phyloP scores from a whole-genome alignment of 352 stramenopile genomes.

The Discostella stelligera region DNA sequence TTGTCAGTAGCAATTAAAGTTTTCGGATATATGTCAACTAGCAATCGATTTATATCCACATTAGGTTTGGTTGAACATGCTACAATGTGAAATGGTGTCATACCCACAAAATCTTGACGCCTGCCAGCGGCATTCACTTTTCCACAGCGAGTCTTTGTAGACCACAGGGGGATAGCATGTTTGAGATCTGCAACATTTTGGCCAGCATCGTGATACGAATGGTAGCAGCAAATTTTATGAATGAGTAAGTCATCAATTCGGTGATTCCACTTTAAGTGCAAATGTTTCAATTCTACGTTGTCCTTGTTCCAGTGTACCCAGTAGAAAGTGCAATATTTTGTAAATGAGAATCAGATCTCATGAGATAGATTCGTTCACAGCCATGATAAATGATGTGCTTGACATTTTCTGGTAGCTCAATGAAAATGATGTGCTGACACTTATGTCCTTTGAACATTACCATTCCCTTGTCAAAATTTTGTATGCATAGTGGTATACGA shows the following conservation, averaged over 20 bases:
- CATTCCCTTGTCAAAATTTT: too few species aligned
- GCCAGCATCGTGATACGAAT: not conserved
- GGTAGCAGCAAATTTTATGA: conserved; percentile 26
- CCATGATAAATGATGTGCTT: too few species aligned
- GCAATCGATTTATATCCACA: not conserved
- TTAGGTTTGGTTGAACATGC: conserved; percentile 14
- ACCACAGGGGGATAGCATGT: not conserved
- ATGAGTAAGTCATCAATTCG: conserved; percentile 14
- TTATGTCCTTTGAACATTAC: too few species aligned
- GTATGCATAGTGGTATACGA: too few species aligned
- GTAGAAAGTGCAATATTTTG: too few species aligned
- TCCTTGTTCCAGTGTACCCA: not conserved
- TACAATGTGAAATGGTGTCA: conserved; percentile 32
- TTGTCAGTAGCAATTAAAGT: conserved; percentile 12
- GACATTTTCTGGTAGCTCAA: not conserved
- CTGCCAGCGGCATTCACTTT: not conserved
- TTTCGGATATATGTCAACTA: conserved; percentile 23
- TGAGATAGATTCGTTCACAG: too few species aligned
- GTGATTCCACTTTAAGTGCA: too few species aligned
- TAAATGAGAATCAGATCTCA: too few species aligned
- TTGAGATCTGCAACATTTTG: not conserved
- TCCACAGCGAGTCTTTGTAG: too few species aligned
- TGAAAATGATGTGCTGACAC: not conserved
- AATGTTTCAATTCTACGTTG: too few species aligned
- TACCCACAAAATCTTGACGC: conserved; percentile 16